Conservation (phyloP, 1,139 yeast genomes). For the Protomyces arabidopsidicola region DNA sequence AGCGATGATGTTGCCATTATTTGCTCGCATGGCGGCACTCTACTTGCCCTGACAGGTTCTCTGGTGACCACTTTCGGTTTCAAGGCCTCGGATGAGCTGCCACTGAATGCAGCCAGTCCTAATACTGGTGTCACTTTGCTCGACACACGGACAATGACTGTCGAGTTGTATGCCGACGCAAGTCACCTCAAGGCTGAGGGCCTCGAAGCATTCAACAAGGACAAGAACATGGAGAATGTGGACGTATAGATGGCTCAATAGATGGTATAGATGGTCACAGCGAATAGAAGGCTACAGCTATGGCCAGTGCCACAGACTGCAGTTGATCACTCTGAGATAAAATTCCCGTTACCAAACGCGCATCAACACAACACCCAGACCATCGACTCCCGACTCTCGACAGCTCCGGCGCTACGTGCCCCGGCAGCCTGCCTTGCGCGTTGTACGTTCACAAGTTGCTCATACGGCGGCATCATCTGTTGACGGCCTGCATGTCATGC, state of each 20-base stretch:
- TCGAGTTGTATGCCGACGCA: conserved; percentile 16
- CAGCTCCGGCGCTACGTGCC: not conserved
- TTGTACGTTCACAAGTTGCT: not conserved
- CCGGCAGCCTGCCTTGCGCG: not conserved
- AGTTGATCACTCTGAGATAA: too few species aligned
- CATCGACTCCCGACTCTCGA: too few species aligned
- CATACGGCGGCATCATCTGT: not conserved
- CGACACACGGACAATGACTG: conserved; percentile 9
- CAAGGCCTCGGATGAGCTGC: not conserved
- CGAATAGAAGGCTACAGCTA: too few species aligned
- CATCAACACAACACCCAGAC: too few species aligned
- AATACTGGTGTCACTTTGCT: conserved; percentile 18
- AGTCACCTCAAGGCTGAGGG: conserved; percentile 10
- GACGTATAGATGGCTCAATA: conserved; percentile 6
- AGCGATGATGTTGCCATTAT: not conserved
- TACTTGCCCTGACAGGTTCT: conserved; percentile 2
- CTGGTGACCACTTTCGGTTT: conserved; percentile 7
- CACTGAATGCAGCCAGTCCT: conserved; percentile 6
- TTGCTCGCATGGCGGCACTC: conserved; percentile 24
- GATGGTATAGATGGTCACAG: not conserved
- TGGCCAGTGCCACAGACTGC: too few species aligned
- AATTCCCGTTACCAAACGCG: too few species aligned
- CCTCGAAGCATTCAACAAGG: not conserved
- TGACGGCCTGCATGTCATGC: not conserved
- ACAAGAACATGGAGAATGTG: conserved; percentile 17